Base-by-base conservation (phyloP, 148 eudicot genomes). In the Beta vulgaris region DNA sequence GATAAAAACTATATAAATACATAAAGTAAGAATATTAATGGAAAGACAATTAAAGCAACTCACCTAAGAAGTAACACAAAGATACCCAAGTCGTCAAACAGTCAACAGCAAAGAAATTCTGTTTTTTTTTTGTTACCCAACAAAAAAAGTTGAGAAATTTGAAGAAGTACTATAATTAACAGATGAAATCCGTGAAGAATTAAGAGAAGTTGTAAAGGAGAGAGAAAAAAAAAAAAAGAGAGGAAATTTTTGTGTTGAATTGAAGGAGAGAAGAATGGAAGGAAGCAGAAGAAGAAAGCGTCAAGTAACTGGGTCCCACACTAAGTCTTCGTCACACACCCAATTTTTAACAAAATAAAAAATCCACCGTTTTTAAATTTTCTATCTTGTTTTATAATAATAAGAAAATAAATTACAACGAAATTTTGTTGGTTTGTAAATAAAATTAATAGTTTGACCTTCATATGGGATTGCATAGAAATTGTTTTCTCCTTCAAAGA, bases 251-350 rank as follows among this genome's bases (percentile, higher is more conserved):
- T n/a, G n/a, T 26, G 13, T 42, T 3, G 58, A 64, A 43, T 39
- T 42, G 75, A 62, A 23, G 43, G 43, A 69, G 68, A 60, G 69
- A 68, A 60, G 72, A 83, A 71, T 74, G 74, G 62, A 65, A 57
- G 18, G 19, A 54, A 23, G 21, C 37, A 49, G 39, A 19, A 3
- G 69, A 79, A 59, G 80, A 77, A 71, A 43, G 71, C 13, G 69
- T 77, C 75, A 44, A 69, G 61, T 46, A 59, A 16, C 62, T 69
- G 61, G 79, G 79, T 43, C 79, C 79, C 31, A 62, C 69, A 7
- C 69, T 57, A n/a, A 7, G 35, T 18, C 53, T 21, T 1, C 6
- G 58, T 69, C 55, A 43, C 57, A 10, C n/a, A 64, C 46, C 44
- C 18, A 48, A 48, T 48, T 26, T 42, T 14, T 16, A 11, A 3